A percentile compares a stretch with the other conserved stretches of the same genome.
Conservation (phyloP, 768 basidiomycete genomes). For the Naganishia randhawae region DNA sequence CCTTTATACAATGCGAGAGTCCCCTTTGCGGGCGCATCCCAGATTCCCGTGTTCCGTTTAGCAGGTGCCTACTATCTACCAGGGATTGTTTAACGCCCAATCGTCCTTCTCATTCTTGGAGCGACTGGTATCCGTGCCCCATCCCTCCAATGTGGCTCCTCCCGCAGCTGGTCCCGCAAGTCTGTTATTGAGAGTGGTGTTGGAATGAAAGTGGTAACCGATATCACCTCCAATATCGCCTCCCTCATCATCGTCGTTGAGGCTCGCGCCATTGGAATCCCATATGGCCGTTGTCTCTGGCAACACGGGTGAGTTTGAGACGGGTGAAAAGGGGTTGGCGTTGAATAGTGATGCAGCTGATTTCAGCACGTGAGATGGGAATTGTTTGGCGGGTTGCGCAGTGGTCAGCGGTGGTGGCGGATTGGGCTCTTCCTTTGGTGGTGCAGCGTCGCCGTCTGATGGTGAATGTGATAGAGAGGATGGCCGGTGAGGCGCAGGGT, state of each 20-base stretch:
- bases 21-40: too few species aligned
- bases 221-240: slow-evolving; percentile 38
- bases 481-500: not conserved
- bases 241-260: slow-evolving; percentile 2
- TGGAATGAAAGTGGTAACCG: not conserved
- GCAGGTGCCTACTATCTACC: too few species aligned
- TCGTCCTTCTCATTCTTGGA: slow-evolving; percentile 35
- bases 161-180: slow-evolving; percentile 19
- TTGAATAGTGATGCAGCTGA: slow-evolving; percentile 24
- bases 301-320: not conserved
- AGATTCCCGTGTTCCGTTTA: too few species aligned
- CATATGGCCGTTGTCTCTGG: slow-evolving; percentile 7
- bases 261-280: not conserved
- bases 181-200: not conserved
- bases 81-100: slow-evolving; percentile 43
- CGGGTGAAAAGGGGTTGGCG: slow-evolving; percentile 1
- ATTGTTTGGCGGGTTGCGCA: slow-evolving; percentile 8
- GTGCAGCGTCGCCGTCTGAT: not conserved
- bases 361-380: slow-evolving; percentile 28
- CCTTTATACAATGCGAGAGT: too few species aligned
- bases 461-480: not conserved
- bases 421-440: not conserved
- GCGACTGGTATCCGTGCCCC: slow-evolving; percentile 24
- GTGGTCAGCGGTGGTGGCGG: not conserved
- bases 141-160: slow-evolving; percentile 5